Evolutionary conservation across 2,329 filamentous ascomycete genomes (phyloP), one percentile per base, ranked within the genome.

Genomic region (Cryphonectria japonica): DNA sequence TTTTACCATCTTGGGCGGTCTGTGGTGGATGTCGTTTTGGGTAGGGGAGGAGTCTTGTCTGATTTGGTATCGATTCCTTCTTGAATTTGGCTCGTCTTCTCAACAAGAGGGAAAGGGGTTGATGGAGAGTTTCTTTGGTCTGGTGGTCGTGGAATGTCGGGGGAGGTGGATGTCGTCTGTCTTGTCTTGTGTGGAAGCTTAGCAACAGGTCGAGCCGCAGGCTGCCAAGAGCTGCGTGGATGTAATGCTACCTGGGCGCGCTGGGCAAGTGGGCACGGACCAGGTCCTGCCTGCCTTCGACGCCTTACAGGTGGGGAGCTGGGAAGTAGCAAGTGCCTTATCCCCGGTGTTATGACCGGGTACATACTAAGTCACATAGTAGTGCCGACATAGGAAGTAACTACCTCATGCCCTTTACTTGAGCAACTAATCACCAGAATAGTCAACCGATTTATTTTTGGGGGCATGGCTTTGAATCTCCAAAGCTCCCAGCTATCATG

Each of bases 1-100:
- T 81, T 80, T 80, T 83, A 87, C 85, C 86, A 88, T 88, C 72
- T 82, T 86, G 82, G 74, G 37, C 76, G 75, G 78, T 74, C 70
- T 59, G n/a, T 71, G 41, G 57, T 1, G 62, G 37, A 39, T 1
- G 34, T 8, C 57, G 16, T 19, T 57, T 54, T 43, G 52, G 52
- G 26, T 13, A 11, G 46, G 5, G n/a, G 26, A 32, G 50, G 3
- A 54, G 22, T 54, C n/a, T 32, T 64, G 34, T 69, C 52, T 54
- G 54, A 52, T 46, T 64, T 52, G 61, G n/a, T 63, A 46, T 67
- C 57, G 62, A 59, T 62, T 70, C 65, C 61, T 50, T 41, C 37
- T 66, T 11, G 13, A 26, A 29, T 2, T n/a, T 54, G 64, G 3
- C 19, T 26, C 60, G 26, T 60, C 26, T 34, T 52, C 19, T 63